Conservation (phyloP, 2,329 filamentous ascomycete species). For the Alternaria sp. region DNA sequence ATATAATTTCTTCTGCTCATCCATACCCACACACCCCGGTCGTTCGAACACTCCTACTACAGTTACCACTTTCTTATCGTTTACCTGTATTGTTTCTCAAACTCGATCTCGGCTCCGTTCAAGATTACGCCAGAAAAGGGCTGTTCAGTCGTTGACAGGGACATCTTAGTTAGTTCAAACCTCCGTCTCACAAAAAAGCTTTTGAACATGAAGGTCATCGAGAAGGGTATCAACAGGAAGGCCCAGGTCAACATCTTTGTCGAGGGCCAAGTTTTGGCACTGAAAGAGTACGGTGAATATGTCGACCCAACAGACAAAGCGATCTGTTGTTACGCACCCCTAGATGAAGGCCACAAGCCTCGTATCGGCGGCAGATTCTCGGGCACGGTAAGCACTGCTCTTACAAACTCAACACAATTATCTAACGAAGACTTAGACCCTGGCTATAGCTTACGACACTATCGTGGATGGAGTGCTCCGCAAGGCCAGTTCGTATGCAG, state of each 20-base stretch:
- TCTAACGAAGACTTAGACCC: slow-evolving; percentile 25
- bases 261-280: slow-evolving; percentile 32
- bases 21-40: background rate
- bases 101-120: background rate
- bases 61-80: background rate
- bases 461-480: slow-evolving; percentile 51
- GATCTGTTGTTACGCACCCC: slow-evolving; percentile 51
- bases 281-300: slow-evolving; percentile 49
- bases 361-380: slow-evolving; percentile 43
- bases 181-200: background rate
- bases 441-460: slow-evolving; percentile 46
- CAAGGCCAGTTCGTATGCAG: slow-evolving; percentile 18
- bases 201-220: slow-evolving; percentile 51
- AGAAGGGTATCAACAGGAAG: slow-evolving; percentile 46
- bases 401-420: background rate
- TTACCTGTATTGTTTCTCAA: background rate
- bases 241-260: slow-evolving; percentile 43
- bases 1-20: too few relatives aligned
- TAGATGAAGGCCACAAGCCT: slow-evolving; percentile 44
- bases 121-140: background rate
- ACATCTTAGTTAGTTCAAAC: background rate
- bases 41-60: background rate
- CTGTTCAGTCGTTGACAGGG: too few relatives aligned
- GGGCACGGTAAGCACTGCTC: slow-evolving; percentile 39
- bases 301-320: slow-evolving; percentile 33